Conservation (phyloP, 208 protist species). For the Sergeia podlipaevii region DNA sequence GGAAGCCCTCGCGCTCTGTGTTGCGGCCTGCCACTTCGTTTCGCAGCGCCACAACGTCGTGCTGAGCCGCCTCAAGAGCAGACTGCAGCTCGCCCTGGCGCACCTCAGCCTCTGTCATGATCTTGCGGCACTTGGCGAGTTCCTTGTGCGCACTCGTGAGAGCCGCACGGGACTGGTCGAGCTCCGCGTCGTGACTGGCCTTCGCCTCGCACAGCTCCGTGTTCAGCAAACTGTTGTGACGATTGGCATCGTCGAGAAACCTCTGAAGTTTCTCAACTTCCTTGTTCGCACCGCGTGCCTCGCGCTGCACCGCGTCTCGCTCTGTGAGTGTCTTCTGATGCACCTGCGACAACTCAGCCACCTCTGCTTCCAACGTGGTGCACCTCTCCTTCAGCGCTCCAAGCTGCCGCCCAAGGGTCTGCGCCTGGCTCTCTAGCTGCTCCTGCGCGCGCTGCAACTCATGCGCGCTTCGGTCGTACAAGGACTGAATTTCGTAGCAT, state of each 20-base stretch:
- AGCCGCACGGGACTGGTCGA: slow-evolving; percentile 16
- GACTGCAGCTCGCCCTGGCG: slow-evolving; percentile 27
- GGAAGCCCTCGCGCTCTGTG: slow-evolving; percentile 16
- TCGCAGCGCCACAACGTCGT: slow-evolving; percentile 15
- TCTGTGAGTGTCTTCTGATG: slow-evolving; percentile 19
- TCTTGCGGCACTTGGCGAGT: slow-evolving; percentile 32
- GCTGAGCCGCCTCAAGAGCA: slow-evolving; percentile 16
- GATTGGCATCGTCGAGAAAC: slow-evolving; percentile 36
- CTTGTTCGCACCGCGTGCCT: slow-evolving; percentile 3
- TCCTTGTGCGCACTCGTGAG: slow-evolving; percentile 50
- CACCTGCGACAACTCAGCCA: slow-evolving; percentile 22
- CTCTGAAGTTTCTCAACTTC: slow-evolving; percentile 33
- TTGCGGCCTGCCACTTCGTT: too few species aligned
- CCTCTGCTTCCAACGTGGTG: slow-evolving; percentile 25
- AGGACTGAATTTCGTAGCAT: slow-evolving; percentile 7
- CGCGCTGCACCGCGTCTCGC: slow-evolving; percentile 24
- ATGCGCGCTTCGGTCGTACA: slow-evolving; percentile 10
- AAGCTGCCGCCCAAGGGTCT: slow-evolving; percentile 17
- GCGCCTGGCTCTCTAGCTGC: slow-evolving; percentile 3
- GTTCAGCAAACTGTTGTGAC: slow-evolving; percentile 51
- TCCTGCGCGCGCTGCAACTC: slow-evolving; percentile 14
- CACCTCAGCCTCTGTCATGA: slow-evolving; percentile 43
- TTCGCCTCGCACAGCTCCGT: slow-evolving; percentile 24
- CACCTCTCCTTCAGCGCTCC: slow-evolving; percentile 25
- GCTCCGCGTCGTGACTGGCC: slow-evolving; percentile 33